A percentile compares a stretch with the other conserved stretches of the same genome.
These are phyloP conservation scores for Kazachstania taianensis DNA, from an alignment of 805 yeast species.

Conservation along the genomic window DNA sequence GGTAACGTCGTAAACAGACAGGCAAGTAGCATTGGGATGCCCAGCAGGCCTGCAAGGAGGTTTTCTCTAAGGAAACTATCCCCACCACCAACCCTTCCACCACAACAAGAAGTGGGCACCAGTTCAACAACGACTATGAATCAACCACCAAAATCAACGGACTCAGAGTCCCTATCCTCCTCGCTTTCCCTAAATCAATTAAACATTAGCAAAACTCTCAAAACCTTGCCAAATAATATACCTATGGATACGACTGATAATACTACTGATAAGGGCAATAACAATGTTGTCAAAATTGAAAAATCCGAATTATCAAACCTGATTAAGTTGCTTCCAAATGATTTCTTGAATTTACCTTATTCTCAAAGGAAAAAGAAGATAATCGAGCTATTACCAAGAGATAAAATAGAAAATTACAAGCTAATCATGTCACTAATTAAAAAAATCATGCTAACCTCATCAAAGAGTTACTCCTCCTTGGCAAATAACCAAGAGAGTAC, in stretches of 20 bases:
- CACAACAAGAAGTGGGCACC: too few species aligned
- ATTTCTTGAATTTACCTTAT: constrained; percentile 48
- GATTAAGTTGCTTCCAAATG: constrained; percentile 35
- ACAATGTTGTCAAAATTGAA: too few species aligned
- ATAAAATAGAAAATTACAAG: constrained; percentile 29
- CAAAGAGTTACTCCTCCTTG: constrained; percentile 20
- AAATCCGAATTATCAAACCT: constrained; percentile 25
- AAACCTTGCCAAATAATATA: background rate
- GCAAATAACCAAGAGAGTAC: constrained; percentile 1
- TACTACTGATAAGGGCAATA: background rate
- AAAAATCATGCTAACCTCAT: constrained; percentile 16
- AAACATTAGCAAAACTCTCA: background rate
- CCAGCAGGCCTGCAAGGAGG: background rate
- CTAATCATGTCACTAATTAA: constrained; percentile 24
- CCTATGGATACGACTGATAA: background rate
- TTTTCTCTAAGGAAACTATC: background rate
- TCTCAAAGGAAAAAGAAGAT: constrained; percentile 44
- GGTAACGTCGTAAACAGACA: constrained; percentile 1
- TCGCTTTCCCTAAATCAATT: background rate
- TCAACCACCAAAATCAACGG: background rate
- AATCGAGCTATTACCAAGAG: constrained; percentile 29
- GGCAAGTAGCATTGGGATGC: background rate
- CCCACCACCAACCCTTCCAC: constrained; percentile 1
- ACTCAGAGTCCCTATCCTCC: background rate
- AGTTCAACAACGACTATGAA: too few species aligned